Base-by-base conservation (phyloP, 257 asterid species). In the Solanum sitiens region DNA sequence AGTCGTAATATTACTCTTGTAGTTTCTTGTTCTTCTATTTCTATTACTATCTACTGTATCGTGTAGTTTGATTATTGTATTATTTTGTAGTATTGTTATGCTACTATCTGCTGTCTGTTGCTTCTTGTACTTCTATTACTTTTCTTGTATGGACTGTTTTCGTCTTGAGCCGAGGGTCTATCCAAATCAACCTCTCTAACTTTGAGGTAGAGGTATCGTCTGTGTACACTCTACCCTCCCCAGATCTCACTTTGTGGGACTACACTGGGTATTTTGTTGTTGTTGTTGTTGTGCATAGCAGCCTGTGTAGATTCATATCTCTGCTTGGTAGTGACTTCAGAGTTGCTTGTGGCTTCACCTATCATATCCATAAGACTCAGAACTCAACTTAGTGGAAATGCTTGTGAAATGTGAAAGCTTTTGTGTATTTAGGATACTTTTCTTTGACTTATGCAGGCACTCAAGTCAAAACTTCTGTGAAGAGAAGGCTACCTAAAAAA, bases 401-500 rank as follows among this genome's bases (percentile, higher is more conserved):
- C 85, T 80, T 27, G 27, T 79, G 85, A 75, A 39, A 11, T 74
- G 10, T 74, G 53, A 77, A 79, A 27, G 47, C n/a, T 45, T 15
- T 16, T 80, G 11, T 47, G 21, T 50, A 82, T 18, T 80, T 12
- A 50, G 30, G 70, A 82, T 50, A 7, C 20, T 30, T 50, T 82
- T 30, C 20, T 30, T 82, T 32, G 79, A 68, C 18, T 65, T 13
- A 67, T 87, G 89, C 87, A 92, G 92, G 86, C n/a, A 68, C 47
- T 83, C 87, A 87, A 16, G 83, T 84, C 65, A 87, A 86, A 83
- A 88, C 92, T 67, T 72, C 91, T 20, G 84, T 35, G 59, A 88
- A 87, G 89, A 88, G 86, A 70, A 85, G 35, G 76, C 87, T 47
- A 89, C 89, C 11, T 30, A 89, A 89, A 86, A 79, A 79, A 79